Evolutionary conservation across 208 protist species (phyloP).

Genomic region (Acanthamoeba healyi): DNA sequence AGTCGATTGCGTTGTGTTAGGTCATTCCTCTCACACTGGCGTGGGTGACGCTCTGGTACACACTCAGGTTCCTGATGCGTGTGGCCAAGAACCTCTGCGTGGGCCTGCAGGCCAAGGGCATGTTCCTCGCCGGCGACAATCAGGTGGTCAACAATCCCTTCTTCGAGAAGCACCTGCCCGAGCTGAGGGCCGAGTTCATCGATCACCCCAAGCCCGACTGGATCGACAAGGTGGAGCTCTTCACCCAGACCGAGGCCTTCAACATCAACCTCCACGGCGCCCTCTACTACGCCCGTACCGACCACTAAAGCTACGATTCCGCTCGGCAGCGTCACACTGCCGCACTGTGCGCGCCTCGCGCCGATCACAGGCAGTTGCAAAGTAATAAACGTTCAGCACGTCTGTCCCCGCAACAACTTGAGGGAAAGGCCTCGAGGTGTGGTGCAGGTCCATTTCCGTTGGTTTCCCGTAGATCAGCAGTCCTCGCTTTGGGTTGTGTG

Average conservation of each 20-base stretch:
- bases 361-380: too few relatives aligned
- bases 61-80: slow-evolving; percentile 56
- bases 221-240: slow-evolving; percentile 64
- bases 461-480: too few relatives aligned
- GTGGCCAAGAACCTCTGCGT: slow-evolving; percentile 70
- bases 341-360: not conserved
- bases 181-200: slow-evolving; percentile 58
- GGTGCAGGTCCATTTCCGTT: too few relatives aligned
- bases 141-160: slow-evolving; percentile 71
- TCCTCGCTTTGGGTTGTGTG: too few relatives aligned
- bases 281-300: slow-evolving; percentile 48
- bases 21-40: too few relatives aligned
- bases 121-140: slow-evolving; percentile 72
- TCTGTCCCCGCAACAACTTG: too few relatives aligned
- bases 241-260: slow-evolving; percentile 54
- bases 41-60: too few relatives aligned
- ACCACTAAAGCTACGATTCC: not conserved
- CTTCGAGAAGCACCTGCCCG: slow-evolving; percentile 60
- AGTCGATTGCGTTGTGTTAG: too few relatives aligned
- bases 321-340: too few relatives aligned
- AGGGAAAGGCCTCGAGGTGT: too few relatives aligned
- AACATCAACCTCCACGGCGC: slow-evolving; percentile 74
- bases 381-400: not conserved
- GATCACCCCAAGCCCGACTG: slow-evolving; percentile 61
- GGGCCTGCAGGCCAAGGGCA: slow-evolving; percentile 55